Conservation (phyloP, 2,329 filamentous ascomycete species). For the Colletotrichum brevisporum region DNA sequence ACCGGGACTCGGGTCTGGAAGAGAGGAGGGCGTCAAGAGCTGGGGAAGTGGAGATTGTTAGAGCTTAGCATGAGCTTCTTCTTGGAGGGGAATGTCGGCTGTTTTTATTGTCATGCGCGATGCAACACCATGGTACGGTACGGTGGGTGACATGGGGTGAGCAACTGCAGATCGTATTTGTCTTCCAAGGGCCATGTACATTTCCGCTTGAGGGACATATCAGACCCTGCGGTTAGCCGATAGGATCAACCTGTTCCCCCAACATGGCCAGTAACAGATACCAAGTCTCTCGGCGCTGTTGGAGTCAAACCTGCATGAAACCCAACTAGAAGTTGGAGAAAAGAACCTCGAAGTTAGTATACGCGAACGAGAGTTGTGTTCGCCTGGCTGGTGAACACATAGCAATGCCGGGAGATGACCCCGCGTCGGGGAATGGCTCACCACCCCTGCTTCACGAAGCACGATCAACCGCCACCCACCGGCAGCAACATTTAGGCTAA, state of each 20-base stretch:
- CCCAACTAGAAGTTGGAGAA: background rate
- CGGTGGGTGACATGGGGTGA: background rate
- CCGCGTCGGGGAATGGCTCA: constrained; percentile 10
- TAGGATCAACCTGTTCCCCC: background rate
- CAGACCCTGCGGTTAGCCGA: background rate
- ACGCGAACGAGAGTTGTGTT: background rate
- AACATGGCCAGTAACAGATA: background rate
- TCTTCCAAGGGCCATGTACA: background rate
- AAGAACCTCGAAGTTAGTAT: background rate
- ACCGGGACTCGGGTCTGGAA: background rate
- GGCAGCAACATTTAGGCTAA: constrained; percentile 40
- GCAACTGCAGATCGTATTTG: background rate
- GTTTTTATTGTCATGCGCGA: constrained; percentile 16
- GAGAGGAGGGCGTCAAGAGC: background rate
- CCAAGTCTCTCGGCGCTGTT: background rate
- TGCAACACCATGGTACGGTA: background rate
- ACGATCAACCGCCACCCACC: constrained; percentile 6
- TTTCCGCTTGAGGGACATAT: background rate
- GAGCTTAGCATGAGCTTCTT: background rate
- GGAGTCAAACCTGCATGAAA: background rate
- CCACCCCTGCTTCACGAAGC: constrained; percentile 11
- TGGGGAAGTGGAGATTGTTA: constrained; percentile 4
- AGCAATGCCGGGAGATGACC: constrained; percentile 1
- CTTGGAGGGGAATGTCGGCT: constrained; percentile 6
- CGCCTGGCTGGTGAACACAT: background rate